phyloP scores from a whole-genome alignment of 75 land plant genomes.

The Cunninghamia lanceolata region DNA sequence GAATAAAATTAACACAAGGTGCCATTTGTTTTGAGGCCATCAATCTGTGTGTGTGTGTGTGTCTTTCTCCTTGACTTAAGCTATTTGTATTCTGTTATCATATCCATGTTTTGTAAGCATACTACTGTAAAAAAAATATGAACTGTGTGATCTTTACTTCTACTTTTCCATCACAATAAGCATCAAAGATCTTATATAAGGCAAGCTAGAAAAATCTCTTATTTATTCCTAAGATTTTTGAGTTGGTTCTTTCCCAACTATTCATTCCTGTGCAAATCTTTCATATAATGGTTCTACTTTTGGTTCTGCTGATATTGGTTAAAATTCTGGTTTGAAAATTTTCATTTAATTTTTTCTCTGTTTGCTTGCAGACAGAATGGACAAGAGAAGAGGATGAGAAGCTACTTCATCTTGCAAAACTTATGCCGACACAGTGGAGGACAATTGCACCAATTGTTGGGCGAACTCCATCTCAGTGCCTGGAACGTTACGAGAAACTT shows the following conservation, averaged over 20 bases:
- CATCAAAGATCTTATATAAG: not conserved
- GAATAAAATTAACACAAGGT: too few species aligned
- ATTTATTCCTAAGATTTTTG: not conserved
- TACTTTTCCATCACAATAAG: not conserved
- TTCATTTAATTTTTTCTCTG: not conserved
- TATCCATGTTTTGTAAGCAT: too few species aligned
- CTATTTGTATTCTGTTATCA: not conserved
- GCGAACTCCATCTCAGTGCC: constrained; percentile 90
- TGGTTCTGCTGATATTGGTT: constrained; percentile 9
- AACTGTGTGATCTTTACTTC: not conserved
- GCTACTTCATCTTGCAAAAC: constrained; percentile 93
- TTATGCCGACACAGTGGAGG: constrained; percentile 98
- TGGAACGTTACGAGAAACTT: constrained; percentile 93
- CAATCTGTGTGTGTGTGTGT: too few species aligned
- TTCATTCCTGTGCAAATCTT: not conserved
- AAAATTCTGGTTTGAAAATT: not conserved
- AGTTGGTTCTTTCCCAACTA: not conserved
- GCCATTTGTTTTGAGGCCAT: too few species aligned
- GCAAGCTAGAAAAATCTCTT: not conserved
- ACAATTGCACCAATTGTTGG: constrained; percentile 98
- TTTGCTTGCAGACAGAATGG: constrained; percentile 41
- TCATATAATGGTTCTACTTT: not conserved
- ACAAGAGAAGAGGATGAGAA: constrained; percentile 89
- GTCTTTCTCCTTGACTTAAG: not conserved
- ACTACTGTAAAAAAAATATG: not conserved